A percentile compares a stretch with the other conserved stretches of the same genome.
phyloP scores from a whole-genome alignment of 2,329 filamentous ascomycete species.

The Monosporascus cannonballus region DNA sequence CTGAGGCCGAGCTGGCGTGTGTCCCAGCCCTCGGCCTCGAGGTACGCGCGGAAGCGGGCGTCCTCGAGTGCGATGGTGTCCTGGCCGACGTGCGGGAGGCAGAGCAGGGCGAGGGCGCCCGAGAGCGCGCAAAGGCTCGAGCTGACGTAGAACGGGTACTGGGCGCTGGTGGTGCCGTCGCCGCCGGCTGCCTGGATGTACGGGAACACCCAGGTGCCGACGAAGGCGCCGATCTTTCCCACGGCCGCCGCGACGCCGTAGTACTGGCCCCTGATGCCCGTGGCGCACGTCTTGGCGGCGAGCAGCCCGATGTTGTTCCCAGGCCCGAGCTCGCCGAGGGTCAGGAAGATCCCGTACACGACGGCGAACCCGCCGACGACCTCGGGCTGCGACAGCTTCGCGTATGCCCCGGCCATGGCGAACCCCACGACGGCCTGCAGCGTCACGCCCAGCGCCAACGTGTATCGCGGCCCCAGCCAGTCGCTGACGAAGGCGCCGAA shows the following conservation, averaged over 20 bases:
- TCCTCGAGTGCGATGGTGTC: constrained; percentile 82
- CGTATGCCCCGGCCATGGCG: constrained; percentile 79
- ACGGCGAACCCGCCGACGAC: constrained; percentile 73
- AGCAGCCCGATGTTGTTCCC: constrained; percentile 88
- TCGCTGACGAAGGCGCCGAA: constrained; percentile 73
- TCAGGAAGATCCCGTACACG: constrained; percentile 72
- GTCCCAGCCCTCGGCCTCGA: constrained; percentile 72
- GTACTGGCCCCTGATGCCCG: constrained; percentile 73
- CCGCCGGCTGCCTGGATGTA: constrained; percentile 60
- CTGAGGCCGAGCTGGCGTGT: constrained; percentile 46
- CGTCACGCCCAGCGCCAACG: constrained; percentile 63
- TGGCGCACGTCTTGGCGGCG: constrained; percentile 82
- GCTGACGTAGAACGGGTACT: constrained; percentile 88
- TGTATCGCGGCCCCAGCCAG: constrained; percentile 70
- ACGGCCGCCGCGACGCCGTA: constrained; percentile 66
- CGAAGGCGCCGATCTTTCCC: constrained; percentile 77
- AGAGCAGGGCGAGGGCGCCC: constrained; percentile 58
- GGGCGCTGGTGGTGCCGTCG: constrained; percentile 53
- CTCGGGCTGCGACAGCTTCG: constrained; percentile 55
- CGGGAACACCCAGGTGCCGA: constrained; percentile 78
- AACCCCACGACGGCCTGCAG: constrained; percentile 76
- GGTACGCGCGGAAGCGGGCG: constrained; percentile 64
- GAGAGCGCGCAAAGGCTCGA: constrained; percentile 71
- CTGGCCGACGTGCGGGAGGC: constrained; percentile 72
- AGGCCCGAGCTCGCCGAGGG: constrained; percentile 74